Conservation (phyloP, 495 filamentous ascomycete genomes). For the Bathelium albidoporum region DNA sequence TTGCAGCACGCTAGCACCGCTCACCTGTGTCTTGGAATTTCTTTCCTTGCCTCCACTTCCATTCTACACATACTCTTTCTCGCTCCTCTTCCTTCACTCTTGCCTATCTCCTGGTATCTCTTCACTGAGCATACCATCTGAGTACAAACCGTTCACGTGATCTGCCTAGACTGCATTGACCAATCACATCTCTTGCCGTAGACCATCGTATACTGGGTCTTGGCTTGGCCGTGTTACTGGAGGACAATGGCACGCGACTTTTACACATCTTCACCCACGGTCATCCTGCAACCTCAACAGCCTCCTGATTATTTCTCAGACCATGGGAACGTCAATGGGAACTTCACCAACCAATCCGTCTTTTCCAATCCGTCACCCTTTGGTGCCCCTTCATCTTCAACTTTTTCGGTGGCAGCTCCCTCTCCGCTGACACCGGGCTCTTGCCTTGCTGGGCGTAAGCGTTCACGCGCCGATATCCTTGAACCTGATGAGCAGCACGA, state of each 20-base stretch:
- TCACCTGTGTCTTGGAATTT: not conserved
- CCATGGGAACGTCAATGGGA: not conserved
- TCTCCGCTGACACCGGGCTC: constrained; percentile 21
- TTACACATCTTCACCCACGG: constrained; percentile 15
- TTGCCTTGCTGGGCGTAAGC: constrained; percentile 47
- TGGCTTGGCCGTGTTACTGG: constrained; percentile 8
- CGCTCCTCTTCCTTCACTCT: not conserved
- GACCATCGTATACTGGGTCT: not conserved
- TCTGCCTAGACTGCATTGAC: not conserved
- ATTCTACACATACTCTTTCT: not conserved
- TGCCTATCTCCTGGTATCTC: not conserved
- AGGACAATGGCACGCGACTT: constrained; percentile 13
- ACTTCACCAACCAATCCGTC: constrained; percentile 6
- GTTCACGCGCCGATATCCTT: constrained; percentile 51
- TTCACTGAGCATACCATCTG: not conserved
- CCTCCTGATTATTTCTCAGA: constrained; percentile 12
- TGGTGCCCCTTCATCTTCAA: not conserved
- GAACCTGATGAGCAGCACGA: constrained; percentile 34
- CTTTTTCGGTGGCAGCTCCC: not conserved
- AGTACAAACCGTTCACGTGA: not conserved
- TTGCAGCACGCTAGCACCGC: constrained; percentile 1
- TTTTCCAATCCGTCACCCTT: constrained; percentile 8
- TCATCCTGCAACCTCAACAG: constrained; percentile 9
- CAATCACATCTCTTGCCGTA: not conserved
- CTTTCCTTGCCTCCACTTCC: not conserved